Base-by-base conservation (phyloP, 441 rosid genomes). In the Arabidopsis hybrid region DNA sequence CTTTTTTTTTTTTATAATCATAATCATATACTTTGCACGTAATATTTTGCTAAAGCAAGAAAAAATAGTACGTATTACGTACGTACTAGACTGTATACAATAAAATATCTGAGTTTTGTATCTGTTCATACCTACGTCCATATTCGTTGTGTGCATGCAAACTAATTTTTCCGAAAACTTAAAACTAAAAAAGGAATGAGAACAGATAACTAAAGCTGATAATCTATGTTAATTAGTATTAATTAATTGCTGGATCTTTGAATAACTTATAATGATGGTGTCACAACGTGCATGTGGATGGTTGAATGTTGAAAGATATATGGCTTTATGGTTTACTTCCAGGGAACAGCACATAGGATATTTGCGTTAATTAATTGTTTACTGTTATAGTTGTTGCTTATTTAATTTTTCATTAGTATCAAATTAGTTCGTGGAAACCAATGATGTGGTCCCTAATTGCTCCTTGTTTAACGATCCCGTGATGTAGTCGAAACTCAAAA, bases 381-480 rank as follows among this genome's bases (percentile, higher is more conserved):
- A 60, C 18, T 50, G 7, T 60, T 60, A 29, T 18, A 62, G 8
- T 18, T 42, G 9, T 59, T 65, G 46, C 58, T 59, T 74, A 39
- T 65, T 36, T 65, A 11, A 36, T 11, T 5, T 60, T 21, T 35
- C 34, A 17, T 56, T 62, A 72, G 53, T 49, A 39, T 49, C 60
- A 60, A 71, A 78, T 67, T 67, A 72, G 57, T 55, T 47, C 77
- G 45, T 68, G 77, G 65, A 74, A 80, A 69, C 79, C 83, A 67
- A 58, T 60, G 53, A 71, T 64, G 90, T 85, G 95, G 89, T 85
- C 91, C 91, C 87, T 68, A 74, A 77, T 79, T 82, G 80, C 83
- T 73, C 70, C 74, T 74, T 72, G 58, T 53, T 77, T 47, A 53
- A 46, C 40, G 65, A 42, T 61, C 71, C 57, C 55, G 60, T 67